Percentiles rank a stretch among this genome's conserved stretches.
Evolutionary conservation across 2,329 filamentous ascomycete genomes (phyloP).

Genomic region (Nakataea oryzae): DNA sequence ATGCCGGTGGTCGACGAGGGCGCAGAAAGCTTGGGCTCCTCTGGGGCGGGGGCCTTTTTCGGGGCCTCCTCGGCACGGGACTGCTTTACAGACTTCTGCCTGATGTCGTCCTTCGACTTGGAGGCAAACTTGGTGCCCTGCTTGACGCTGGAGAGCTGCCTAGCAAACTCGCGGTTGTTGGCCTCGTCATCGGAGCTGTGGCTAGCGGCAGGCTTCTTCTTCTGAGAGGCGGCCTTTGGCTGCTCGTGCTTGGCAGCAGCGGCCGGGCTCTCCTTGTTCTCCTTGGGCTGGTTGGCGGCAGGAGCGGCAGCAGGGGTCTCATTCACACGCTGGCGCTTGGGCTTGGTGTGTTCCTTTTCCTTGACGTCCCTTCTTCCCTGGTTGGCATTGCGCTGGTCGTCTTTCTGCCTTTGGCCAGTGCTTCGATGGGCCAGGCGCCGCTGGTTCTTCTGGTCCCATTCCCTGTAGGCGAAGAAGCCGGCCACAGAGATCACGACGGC

Average conservation of each 20-base stretch:
- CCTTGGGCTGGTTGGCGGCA: background rate
- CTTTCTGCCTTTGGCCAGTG: slow-evolving; percentile 14
- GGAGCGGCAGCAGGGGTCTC: slow-evolving; percentile 3
- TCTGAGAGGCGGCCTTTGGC: slow-evolving; percentile 13
- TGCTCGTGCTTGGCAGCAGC: slow-evolving; percentile 23
- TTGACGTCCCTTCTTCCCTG: slow-evolving; percentile 22
- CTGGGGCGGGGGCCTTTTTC: slow-evolving; percentile 22
- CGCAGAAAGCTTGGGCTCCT: slow-evolving; percentile 40
- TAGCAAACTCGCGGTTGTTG: slow-evolving; percentile 67
- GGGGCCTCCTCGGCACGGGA: slow-evolving; percentile 41
- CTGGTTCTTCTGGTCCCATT: slow-evolving; percentile 14
- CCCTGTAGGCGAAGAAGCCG: slow-evolving; percentile 13
- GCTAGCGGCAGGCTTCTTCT: slow-evolving; percentile 19
- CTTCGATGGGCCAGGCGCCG: slow-evolving; percentile 10
- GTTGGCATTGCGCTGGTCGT: slow-evolving; percentile 19
- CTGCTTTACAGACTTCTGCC: slow-evolving; percentile 61
- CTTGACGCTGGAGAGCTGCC: slow-evolving; percentile 60
- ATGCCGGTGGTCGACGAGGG: slow-evolving; percentile 62
- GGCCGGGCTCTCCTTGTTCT: slow-evolving; percentile 9
- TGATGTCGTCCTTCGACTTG: slow-evolving; percentile 49
- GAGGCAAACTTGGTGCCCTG: slow-evolving; percentile 52
- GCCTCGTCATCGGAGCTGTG: slow-evolving; percentile 41
- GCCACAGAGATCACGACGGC: slow-evolving; percentile 15
- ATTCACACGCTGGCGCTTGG: slow-evolving; percentile 27
- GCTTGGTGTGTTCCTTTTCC: slow-evolving; percentile 21